These are phyloP conservation scores for Vigna mungo DNA, from an alignment of 306 rosid species.

Conservation along the genomic window DNA sequence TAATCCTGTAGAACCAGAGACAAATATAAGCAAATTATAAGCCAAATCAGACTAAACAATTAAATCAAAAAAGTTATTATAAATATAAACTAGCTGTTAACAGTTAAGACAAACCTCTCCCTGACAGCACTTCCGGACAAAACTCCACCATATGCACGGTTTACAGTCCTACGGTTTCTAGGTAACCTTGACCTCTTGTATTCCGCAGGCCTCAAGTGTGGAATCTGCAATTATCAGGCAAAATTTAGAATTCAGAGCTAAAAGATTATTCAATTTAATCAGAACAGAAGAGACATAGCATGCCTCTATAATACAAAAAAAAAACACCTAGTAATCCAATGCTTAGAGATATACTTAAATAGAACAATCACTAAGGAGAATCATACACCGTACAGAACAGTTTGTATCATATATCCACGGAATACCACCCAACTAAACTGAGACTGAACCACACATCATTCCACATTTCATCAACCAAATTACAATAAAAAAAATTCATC, in stretches of 20 bases:
- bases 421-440: neutral
- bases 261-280: neutral
- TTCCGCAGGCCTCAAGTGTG: constrained; percentile 79
- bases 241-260: neutral
- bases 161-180: constrained; percentile 79
- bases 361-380: neutral
- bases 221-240: constrained; percentile 59
- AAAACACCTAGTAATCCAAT: neutral
- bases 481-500: neutral
- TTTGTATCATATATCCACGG: neutral
- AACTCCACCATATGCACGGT: constrained; percentile 80
- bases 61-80: neutral
- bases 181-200: constrained; percentile 78
- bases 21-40: neutral
- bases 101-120: constrained; percentile 64
- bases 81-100: neutral
- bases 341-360: neutral
- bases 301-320: neutral
- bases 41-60: neutral
- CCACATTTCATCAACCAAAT: neutral
- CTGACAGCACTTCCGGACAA: constrained; percentile 78
- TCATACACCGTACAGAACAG: neutral
- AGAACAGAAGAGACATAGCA: neutral
- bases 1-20: constrained; percentile 53
- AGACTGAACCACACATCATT: neutral